Conservation (phyloP, 495 filamentous ascomycete species). For the Aspergillus cristatus region DNA sequence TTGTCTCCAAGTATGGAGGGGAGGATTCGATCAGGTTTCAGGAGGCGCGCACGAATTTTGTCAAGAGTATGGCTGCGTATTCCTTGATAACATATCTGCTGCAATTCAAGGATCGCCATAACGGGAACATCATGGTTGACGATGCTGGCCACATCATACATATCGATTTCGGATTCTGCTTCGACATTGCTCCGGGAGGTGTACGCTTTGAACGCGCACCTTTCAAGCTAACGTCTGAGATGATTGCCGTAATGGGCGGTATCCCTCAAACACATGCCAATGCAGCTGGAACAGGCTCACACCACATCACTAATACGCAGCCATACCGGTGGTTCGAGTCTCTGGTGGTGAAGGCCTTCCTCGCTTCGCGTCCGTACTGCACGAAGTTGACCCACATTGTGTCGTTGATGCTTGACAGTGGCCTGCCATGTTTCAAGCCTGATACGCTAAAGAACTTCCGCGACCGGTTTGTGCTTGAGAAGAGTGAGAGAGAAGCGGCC, state of each 20-base stretch:
- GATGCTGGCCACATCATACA: conserved; percentile 96
- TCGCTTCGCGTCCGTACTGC: conserved; percentile 78
- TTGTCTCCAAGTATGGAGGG: conserved; percentile 90
- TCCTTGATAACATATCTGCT: conserved; percentile 95
- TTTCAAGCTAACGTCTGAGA: conserved; percentile 95
- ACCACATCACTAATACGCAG: conserved; percentile 60
- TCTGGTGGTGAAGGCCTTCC: conserved; percentile 87
- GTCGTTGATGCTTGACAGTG: conserved; percentile 89
- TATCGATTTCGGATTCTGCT: conserved; percentile 99
- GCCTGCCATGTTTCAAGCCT: conserved; percentile 96
- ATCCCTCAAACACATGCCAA: conserved; percentile 36
- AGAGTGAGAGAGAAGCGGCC: conserved; percentile 86
- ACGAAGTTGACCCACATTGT: conserved; percentile 86
- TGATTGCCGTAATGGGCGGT: conserved; percentile 97
- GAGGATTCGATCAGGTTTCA: conserved; percentile 93
- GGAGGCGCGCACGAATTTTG: conserved; percentile 91
- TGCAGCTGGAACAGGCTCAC: conserved; percentile 17
- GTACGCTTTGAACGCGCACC: conserved; percentile 95
- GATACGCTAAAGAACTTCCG: conserved; percentile 88
- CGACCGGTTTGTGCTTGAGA: conserved; percentile 88
- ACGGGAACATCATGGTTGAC: conserved; percentile 99
- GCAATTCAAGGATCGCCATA: conserved; percentile 98
- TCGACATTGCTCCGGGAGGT: conserved; percentile 95
- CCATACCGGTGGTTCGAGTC: conserved; percentile 95
- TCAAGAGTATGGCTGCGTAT: conserved; percentile 99